Evolutionary conservation across 2,329 filamentous ascomycete species (phyloP), one percentile per base, ranked within the genome.

Genomic region (Aspergillus ustus): DNA sequence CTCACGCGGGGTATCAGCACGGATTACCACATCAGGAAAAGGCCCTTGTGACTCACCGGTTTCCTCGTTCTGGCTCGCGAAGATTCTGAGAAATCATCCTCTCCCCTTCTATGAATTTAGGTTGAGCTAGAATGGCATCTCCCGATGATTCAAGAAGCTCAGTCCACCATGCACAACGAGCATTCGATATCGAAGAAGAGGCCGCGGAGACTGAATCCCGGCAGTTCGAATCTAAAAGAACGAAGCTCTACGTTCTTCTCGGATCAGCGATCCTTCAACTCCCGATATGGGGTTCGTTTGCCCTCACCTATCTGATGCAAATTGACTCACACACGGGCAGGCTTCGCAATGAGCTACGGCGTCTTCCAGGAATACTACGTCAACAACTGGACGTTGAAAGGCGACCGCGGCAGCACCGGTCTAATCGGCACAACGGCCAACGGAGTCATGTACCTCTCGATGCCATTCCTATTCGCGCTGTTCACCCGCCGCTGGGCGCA

Each of bases 371-470:
- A 59, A 28, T 59, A 59, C 22, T 59, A 54, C 31, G 48, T 45
- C 29, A 44, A 59, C 11, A 59, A 54, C 51, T 59, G 51, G 57
- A 54, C 57, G 11, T 49, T 59, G 9, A n/a, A 49, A 20, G 57
- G 57, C 25, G 57, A 59, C 31, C 57, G 57, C 29, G 54, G 57
- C 44, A 49, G 43, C 0, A 59, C 57, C 17, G 57, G 57, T 37
- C 29, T 59, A 3, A 59, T 59, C 19, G 57, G 57, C 4, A 59
- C 57, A 3, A 59, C 57, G n/a, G 57, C 51, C 8, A 59, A 59
- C 20, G 57, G 57, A 8, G 50, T 59, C 57, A 59, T 59, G 57
- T 59, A 59, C 51, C 49, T 59, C 1, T 59, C 57, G 7, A 59
- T 59, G 57, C 57, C 57, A 1, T 53, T 59, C 31, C 57, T 59